Evolutionary conservation across 2,329 filamentous ascomycete species (phyloP), one percentile per base, ranked within the genome.

Genomic region (Penicillium sp.): DNA sequence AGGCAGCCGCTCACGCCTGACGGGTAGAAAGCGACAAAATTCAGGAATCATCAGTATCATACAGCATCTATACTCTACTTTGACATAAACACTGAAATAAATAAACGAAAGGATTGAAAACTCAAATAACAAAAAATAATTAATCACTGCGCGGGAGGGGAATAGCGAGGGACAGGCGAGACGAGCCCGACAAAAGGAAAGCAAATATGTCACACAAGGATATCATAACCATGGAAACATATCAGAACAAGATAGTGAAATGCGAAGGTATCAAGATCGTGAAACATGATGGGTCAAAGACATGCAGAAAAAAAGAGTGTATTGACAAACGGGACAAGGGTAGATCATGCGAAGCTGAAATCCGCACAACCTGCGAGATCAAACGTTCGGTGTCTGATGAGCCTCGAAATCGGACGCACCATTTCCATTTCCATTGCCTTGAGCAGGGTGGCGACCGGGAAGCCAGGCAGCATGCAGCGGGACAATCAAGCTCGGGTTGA

Each of bases 401-500:
- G 44, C 47, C 29, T 65, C 62, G 36, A 65, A 55, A 4, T 51
- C 55, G 43, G 60, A 61, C 2, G 59, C 60, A n/a, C 64, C 63
- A 17, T 66, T 66, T 19, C 64, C 63, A 17, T 66, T 66, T 19
- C 63, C 57, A 23, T 66, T 68, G 21, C 62, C 50, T 19, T 50
- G 65, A 35, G 55, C 49, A 15, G 58, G 43, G 17, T 27, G 54
- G 49, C 55, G 68, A 5, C 73, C 70, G 1, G 75, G 75, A 57
- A 80, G 72, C 78, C 78, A 80, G 7, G 76, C 68, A 41, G 73
- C 73, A 62, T 79, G 72, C 9, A 80, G 68, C 13, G 77, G 78
- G 33, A 77, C 54, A 17, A 77, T 72, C 6, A 80, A 66, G 60
- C 77, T 80, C 8, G 78, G 78, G 58, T 80, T 80, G 41, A 80